Percentiles rank a stretch among this genome's conserved stretches.
Conservation (phyloP, 139 green algal species). For the Micractinium conductrix region DNA sequence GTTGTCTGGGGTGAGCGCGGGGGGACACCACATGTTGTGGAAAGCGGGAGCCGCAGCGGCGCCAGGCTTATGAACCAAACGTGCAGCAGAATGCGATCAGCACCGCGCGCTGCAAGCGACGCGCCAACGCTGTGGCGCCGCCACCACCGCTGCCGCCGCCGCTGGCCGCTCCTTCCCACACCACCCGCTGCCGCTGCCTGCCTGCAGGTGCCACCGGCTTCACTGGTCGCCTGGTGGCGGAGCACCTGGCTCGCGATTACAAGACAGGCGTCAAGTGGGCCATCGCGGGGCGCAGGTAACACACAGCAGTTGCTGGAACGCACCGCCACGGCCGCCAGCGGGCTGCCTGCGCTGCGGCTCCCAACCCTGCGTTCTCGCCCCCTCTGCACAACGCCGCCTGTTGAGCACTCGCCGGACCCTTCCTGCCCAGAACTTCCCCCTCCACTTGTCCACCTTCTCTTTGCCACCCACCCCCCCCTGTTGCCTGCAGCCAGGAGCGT, state of each 20-base stretch:
- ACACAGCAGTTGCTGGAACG: no score
- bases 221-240: slow-evolving; percentile 74
- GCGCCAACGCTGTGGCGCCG: no score
- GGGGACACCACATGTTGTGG: no score
- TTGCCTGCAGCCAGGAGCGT: slow-evolving; percentile 68
- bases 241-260: slow-evolving; percentile 79
- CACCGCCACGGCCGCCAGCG: no score
- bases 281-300: slow-evolving; percentile 72
- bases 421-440: neutral
- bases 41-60: no score
- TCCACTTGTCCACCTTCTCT: neutral
- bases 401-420: neutral
- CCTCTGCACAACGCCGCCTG: neutral
- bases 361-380: neutral
- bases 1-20: slow-evolving; percentile 64
- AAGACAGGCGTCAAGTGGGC: slow-evolving; percentile 74
- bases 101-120: no score
- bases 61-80: no score
- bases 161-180: neutral
- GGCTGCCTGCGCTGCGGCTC: no score
- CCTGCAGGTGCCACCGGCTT: slow-evolving; percentile 76
- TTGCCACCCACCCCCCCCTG: neutral
- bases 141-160: neutral
- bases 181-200: neutral
- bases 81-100: no score